These are phyloP conservation scores for Naganishia sp. DNA, from an alignment of 1,284 basidiomycete species.

Conservation along the genomic window DNA sequence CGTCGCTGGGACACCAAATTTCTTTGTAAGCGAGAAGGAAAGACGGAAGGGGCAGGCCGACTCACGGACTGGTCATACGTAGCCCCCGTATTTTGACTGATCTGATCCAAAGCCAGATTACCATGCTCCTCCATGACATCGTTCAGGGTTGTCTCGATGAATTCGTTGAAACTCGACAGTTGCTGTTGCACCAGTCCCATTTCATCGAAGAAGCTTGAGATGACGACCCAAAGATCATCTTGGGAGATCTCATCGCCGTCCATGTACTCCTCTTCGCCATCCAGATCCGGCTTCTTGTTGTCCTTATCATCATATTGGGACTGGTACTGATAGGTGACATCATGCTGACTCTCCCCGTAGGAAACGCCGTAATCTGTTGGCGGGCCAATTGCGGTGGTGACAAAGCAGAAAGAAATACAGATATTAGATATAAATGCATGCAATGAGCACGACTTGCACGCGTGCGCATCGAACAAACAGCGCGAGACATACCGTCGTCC, in stretches of 20 bases:
- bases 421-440: constrained; percentile 8
- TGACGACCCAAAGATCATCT: constrained; percentile 94
- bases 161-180: constrained; percentile 98
- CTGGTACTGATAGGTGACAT: constrained; percentile 12
- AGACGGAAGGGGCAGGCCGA: background rate
- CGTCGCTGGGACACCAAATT: constrained; percentile 63
- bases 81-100: constrained; percentile 56
- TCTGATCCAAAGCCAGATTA: constrained; percentile 92
- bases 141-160: constrained; percentile 99
- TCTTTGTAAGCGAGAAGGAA: background rate
- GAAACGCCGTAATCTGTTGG: constrained; percentile 16
- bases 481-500: constrained; percentile 26
- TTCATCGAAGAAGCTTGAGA: constrained; percentile 93
- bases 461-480: background rate
- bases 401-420: background rate
- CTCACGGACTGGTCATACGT: constrained; percentile 26
- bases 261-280: constrained; percentile 31
- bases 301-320: constrained; percentile 30
- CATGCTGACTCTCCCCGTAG: constrained; percentile 1
- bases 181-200: constrained; percentile 98
- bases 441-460: background rate
- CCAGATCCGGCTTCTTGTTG: constrained; percentile 26
- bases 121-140: constrained; percentile 96
- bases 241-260: constrained; percentile 63
- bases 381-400: background rate